These are phyloP conservation scores for Trametes sp. DNA, from an alignment of 1,284 basidiomycete genomes.

Conservation along the genomic window DNA sequence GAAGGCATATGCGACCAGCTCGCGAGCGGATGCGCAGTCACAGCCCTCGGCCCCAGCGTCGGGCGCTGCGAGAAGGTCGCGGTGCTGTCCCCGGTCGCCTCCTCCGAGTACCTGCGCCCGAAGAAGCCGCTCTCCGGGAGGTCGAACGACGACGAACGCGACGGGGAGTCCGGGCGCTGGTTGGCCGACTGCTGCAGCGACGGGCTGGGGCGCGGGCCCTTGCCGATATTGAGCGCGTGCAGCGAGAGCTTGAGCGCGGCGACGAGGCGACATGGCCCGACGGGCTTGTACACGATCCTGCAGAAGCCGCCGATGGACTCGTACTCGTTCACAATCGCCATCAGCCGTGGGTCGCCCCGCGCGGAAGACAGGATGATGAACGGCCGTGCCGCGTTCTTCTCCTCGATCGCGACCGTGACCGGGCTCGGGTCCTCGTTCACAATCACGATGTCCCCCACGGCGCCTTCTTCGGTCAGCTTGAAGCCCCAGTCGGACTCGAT, in stretches of 20 bases:
- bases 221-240: conserved; percentile 64
- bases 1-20: conserved; percentile 47
- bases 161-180: conserved; percentile 17
- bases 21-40: conserved; percentile 54
- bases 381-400: conserved; percentile 66
- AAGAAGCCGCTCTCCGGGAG: conserved; percentile 29
- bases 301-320: conserved; percentile 88
- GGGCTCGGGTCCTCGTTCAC: conserved; percentile 81
- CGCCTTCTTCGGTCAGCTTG: conserved; percentile 53
- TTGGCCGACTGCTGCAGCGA: conserved; percentile 1
- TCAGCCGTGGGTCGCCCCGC: conserved; percentile 70
- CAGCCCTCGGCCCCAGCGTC: conserved; percentile 54
- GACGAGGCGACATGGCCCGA: conserved; percentile 82
- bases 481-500: conserved; percentile 84
- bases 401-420: conserved; percentile 64
- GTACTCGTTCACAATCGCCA: conserved; percentile 71
- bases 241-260: conserved; percentile 76
- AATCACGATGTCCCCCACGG: conserved; percentile 79
- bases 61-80: conserved; percentile 44
- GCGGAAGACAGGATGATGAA: conserved; percentile 80
- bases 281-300: conserved; percentile 88
- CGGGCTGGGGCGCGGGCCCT: conserved; percentile 27
- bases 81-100: conserved; percentile 34
- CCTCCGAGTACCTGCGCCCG: conserved; percentile 63
- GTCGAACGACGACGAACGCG: conserved; percentile 27